phyloP scores from a whole-genome alignment of 106 monocot genomes.

The Phalaenopsis aphrodite region DNA sequence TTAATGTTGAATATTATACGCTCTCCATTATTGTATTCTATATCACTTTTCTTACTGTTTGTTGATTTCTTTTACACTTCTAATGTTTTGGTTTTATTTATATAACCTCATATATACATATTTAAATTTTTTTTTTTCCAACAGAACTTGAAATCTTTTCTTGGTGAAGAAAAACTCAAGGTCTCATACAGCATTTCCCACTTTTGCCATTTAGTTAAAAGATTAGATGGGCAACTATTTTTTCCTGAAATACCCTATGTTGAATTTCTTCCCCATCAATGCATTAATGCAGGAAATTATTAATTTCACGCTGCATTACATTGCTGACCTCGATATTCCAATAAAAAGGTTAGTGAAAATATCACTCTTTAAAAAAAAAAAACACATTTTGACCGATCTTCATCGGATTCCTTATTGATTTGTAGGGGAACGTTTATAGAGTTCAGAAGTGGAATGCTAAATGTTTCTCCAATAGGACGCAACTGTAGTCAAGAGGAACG shows the following conservation, averaged over 20 bases:
- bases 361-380: background rate
- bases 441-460: constrained; percentile 94
- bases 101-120: no score
- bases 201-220: background rate
- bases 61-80: background rate
- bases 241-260: background rate
- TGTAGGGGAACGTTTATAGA: constrained; percentile 97
- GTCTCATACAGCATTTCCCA: constrained; percentile 24
- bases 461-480: constrained; percentile 93
- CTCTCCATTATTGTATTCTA: background rate
- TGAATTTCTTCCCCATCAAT: constrained; percentile 6
- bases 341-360: constrained; percentile 60
- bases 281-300: constrained; percentile 64
- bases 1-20: background rate
- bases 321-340: constrained; percentile 94
- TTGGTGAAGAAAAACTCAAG: constrained; percentile 90
- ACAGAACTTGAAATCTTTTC: constrained; percentile 82
- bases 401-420: constrained; percentile 7
- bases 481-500: constrained; percentile 97
- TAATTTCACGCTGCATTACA: constrained; percentile 95
- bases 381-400: background rate
- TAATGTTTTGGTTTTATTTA: background rate
- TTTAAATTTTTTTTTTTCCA: background rate
- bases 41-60: background rate
- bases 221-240: background rate